Evolutionary conservation across 2,329 filamentous ascomycete genomes (phyloP).

Genomic region (Zalaria sp.): DNA sequence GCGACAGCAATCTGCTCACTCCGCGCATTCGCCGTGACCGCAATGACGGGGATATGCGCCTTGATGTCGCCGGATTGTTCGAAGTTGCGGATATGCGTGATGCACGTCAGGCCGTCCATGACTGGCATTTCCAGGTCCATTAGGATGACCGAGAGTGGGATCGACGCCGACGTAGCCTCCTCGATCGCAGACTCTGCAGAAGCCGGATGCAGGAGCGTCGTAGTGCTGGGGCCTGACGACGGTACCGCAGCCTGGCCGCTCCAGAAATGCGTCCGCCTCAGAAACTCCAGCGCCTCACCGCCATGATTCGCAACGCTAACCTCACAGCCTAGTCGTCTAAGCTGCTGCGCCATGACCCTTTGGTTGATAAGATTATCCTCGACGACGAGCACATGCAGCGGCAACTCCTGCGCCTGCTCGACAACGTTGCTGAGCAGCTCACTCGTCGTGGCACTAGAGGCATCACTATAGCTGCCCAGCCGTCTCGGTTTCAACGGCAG

Average conservation of each 20-base stretch:
- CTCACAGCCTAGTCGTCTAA: constrained; percentile 12
- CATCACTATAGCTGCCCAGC: background rate
- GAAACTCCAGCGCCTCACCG: constrained; percentile 12
- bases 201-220: too few relatives aligned
- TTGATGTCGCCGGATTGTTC: constrained; percentile 7
- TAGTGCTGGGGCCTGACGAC: too few relatives aligned
- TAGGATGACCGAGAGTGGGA: constrained; percentile 2
- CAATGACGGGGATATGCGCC: constrained; percentile 13
- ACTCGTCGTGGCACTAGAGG: background rate
- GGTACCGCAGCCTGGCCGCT: constrained; percentile 1
- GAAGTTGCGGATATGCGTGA: constrained; percentile 12
- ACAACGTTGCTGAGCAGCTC: background rate
- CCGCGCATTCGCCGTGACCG: constrained; percentile 17
- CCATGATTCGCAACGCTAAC: constrained; percentile 14
- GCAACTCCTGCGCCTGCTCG: background rate
- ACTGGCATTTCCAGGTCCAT: constrained; percentile 14
- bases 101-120: constrained; percentile 15
- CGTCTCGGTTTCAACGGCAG: background rate
- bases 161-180: constrained; percentile 13
- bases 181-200: background rate
- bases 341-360: constrained; percentile 14
- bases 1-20: constrained; percentile 10
- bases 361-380: constrained; percentile 18
- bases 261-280: constrained; percentile 9
- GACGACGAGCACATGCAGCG: constrained; percentile 9